Evolutionary conservation across 345 rosid species (phyloP).

Genomic region (Rhizophora apiculata): DNA sequence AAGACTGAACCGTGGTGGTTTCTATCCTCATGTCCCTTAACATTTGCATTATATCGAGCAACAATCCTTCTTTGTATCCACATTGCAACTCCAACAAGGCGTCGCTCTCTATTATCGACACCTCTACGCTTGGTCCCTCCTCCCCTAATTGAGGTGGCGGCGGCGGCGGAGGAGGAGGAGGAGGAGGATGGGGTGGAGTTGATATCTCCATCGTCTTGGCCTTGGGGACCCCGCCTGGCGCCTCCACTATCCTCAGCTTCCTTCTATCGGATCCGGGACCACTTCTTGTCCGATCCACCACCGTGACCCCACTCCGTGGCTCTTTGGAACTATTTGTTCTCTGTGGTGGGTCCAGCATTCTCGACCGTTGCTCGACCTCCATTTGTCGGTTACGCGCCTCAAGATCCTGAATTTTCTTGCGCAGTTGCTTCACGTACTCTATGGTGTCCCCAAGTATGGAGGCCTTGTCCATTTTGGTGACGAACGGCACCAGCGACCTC

Average conservation of each 20-base stretch:
- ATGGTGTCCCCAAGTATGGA: conserved; percentile 95
- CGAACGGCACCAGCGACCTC: conserved; percentile 87
- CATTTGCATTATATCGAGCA: conserved; percentile 76
- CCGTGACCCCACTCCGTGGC: conserved; percentile 29
- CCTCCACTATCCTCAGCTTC: conserved; percentile 55
- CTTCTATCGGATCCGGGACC: conserved; percentile 37
- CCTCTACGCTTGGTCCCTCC: conserved; percentile 46
- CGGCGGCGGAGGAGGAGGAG: neutral
- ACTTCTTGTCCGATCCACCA: conserved; percentile 37
- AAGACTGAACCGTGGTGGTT: conserved; percentile 65
- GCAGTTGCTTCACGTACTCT: conserved; percentile 84
- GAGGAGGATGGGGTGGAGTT: neutral
- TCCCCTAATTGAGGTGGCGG: conserved; percentile 3
- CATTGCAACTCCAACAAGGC: conserved; percentile 83
- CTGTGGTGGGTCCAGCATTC: conserved; percentile 31
- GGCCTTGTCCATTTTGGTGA: conserved; percentile 97
- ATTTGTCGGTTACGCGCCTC: conserved; percentile 49
- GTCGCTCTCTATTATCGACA: conserved; percentile 88
- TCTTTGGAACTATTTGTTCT: conserved; percentile 35
- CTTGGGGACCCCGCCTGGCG: conserved; percentile 34
- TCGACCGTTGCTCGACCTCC: conserved; percentile 45
- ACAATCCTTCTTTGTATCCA: conserved; percentile 62
- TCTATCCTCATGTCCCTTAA: conserved; percentile 71
- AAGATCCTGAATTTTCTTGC: conserved; percentile 73
- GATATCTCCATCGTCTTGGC: conserved; percentile 37